Evolutionary conservation across 1,139 yeast genomes (phyloP).

Genomic region (Pichia cactophila): DNA sequence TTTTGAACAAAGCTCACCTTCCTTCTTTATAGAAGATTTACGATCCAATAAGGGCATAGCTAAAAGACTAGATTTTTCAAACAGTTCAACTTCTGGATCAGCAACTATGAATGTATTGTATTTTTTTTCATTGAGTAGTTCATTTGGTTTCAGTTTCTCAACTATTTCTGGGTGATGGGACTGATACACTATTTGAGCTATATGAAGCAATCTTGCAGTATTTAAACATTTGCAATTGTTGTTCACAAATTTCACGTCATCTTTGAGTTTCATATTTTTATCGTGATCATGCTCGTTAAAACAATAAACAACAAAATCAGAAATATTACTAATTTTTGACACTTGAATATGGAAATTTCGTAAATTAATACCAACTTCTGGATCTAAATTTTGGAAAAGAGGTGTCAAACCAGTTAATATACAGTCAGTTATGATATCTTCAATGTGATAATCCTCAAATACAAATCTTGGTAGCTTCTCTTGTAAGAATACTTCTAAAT

Average conservation of each 20-base stretch:
- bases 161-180: constrained; percentile 27
- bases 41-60: constrained; percentile 22
- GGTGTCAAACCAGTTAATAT: constrained; percentile 41
- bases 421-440: constrained; percentile 37
- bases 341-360: constrained; percentile 76
- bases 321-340: constrained; percentile 56
- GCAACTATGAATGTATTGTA: constrained; percentile 27
- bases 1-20: constrained; percentile 25
- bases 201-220: constrained; percentile 42
- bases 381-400: constrained; percentile 49
- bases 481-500: constrained; percentile 26
- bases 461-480: constrained; percentile 14
- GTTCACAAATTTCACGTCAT: constrained; percentile 5
- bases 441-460: constrained; percentile 18
- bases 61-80: constrained; percentile 20
- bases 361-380: constrained; percentile 59
- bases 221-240: constrained; percentile 33
- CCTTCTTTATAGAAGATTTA: constrained; percentile 17
- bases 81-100: constrained; percentile 14
- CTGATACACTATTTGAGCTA: constrained; percentile 43
- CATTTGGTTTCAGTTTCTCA: background rate
- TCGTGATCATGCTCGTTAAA: constrained; percentile 31
- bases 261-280: constrained; percentile 4
- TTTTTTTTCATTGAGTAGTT: constrained; percentile 11
- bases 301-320: constrained; percentile 64